Conservation (phyloP, 2,329 filamentous ascomycete species). For the Dactylellina leptospora region DNA sequence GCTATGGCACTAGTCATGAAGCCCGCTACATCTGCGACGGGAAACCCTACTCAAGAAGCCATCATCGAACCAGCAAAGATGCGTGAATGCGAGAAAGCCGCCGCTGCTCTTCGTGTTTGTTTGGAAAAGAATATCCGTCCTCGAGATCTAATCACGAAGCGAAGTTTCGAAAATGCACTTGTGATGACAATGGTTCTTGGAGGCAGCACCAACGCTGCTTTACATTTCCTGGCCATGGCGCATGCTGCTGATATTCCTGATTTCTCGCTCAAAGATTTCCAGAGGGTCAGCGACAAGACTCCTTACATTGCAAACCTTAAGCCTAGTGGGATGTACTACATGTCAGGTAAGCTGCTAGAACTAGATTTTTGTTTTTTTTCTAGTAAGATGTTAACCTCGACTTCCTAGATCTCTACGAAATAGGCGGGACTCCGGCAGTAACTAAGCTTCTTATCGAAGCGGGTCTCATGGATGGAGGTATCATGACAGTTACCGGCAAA, state of each 20-base stretch:
- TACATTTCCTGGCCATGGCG: slow-evolving; percentile 91
- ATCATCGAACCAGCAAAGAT: slow-evolving; percentile 73
- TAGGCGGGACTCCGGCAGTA: slow-evolving; percentile 85
- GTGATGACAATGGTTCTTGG: slow-evolving; percentile 92
- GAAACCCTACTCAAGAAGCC: slow-evolving; percentile 22
- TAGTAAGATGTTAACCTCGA: background rate
- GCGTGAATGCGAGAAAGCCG: slow-evolving; percentile 83
- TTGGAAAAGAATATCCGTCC: slow-evolving; percentile 86
- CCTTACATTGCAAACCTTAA: slow-evolving; percentile 87
- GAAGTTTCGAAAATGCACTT: slow-evolving; percentile 85
- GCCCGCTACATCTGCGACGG: slow-evolving; percentile 11
- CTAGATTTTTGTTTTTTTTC: background rate
- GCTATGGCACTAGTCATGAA: slow-evolving; percentile 67
- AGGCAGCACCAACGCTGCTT: slow-evolving; percentile 85
- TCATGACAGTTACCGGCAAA: slow-evolving; percentile 83
- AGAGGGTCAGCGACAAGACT: slow-evolving; percentile 80
- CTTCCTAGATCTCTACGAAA: slow-evolving; percentile 76
- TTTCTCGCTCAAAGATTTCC: slow-evolving; percentile 82
- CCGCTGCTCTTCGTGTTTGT: slow-evolving; percentile 78
- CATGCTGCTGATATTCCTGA: slow-evolving; percentile 78
- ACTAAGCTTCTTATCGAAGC: slow-evolving; percentile 84
- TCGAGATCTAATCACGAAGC: slow-evolving; percentile 79
- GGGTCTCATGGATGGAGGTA: slow-evolving; percentile 76
- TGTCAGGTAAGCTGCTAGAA: slow-evolving; percentile 63
- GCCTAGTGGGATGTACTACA: slow-evolving; percentile 82